These are phyloP conservation scores for Hypoxylon lienhwacheense DNA, from an alignment of 495 filamentous ascomycete species.

Conservation along the genomic window DNA sequence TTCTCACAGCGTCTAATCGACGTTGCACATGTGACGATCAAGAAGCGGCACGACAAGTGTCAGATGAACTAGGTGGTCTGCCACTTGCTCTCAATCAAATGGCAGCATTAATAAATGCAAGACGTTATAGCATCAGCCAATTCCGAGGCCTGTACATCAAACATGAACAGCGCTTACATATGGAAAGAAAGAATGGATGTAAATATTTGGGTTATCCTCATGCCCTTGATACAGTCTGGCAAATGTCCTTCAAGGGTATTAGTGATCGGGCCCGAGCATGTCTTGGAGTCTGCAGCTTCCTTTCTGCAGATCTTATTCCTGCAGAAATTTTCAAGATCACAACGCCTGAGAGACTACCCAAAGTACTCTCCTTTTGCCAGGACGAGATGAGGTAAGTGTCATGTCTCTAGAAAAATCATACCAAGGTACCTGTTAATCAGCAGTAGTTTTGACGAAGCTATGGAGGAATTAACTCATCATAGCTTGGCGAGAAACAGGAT, in stretches of 20 bases:
- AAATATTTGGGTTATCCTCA: constrained; percentile 33
- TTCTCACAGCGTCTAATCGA: not conserved
- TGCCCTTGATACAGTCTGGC: constrained; percentile 44
- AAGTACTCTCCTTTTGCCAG: not conserved
- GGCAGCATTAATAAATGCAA: constrained; percentile 41
- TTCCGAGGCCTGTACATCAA: constrained; percentile 40
- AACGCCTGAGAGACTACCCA: not conserved
- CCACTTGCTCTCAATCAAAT: constrained; percentile 50
- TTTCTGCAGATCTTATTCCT: constrained; percentile 42
- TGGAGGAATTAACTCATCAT: constrained; percentile 21
- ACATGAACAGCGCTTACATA: constrained; percentile 30
- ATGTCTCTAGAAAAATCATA: not conserved
- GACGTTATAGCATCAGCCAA: constrained; percentile 33
- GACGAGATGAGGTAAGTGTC: constrained; percentile 5
- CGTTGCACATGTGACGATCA: not conserved
- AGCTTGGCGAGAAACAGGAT: constrained; percentile 24
- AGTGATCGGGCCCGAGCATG: constrained; percentile 24
- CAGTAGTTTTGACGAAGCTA: constrained; percentile 7
- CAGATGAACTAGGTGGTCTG: constrained; percentile 39
- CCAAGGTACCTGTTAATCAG: not conserved
- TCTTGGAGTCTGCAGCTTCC: constrained; percentile 40
- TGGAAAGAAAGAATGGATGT: constrained; percentile 20
- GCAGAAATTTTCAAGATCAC: constrained; percentile 31
- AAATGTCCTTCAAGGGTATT: constrained; percentile 39
- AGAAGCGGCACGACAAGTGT: constrained; percentile 6